Evolutionary conservation across 495 filamentous ascomycete species (phyloP), one percentile per base, ranked within the genome.

Genomic region (Trichoderma erinaceum): DNA sequence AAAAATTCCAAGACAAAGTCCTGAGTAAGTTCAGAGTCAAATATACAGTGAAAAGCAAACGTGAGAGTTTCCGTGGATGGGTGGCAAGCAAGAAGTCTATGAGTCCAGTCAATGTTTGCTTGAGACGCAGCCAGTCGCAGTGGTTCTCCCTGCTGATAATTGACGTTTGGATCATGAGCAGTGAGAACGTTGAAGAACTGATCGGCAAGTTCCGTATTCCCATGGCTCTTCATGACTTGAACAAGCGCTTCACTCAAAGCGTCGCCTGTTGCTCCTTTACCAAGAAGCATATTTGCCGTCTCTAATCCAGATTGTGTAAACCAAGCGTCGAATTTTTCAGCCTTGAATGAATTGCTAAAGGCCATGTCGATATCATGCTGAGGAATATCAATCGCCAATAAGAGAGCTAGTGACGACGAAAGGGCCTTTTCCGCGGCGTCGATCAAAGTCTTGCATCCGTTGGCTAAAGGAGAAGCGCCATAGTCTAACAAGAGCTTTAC

Each of bases 371-470:
- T 82, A 0, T 75, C 76, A 63, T 78, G 76, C 5, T 46, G 41
- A 3, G 65, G 65, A 8, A 66, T 46, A 70, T 67, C 61, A 81
- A 82, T 7, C 73, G 72, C 72, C 78, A 77, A 0, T 74, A 84
- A 73, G n/a, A 80, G 69, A 12, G 77, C 73, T 4, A 74, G 63
- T 11, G 43, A 29, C 21, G 65, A 52, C 8, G 65, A 44, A 5
- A 73, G 48, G 8, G 78, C 67, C 7, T 72, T 73, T 68, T 72
- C 72, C 0, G 74, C 72, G 1, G 80, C 81, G 48, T 83, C 80
- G 4, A 80, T 73, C 58, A 84, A 65, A 18, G 79, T 78, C 74
- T 80, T 75, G 68, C 81, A 84, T 50, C 72, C 73, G 63, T 81
- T 82, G 1, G 71, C 70, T 41, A 76, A 58, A 8, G 81, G 78